Base-by-base conservation (phyloP, 2,329 filamentous ascomycete species). In the Penicillium aurantiogriseum region DNA sequence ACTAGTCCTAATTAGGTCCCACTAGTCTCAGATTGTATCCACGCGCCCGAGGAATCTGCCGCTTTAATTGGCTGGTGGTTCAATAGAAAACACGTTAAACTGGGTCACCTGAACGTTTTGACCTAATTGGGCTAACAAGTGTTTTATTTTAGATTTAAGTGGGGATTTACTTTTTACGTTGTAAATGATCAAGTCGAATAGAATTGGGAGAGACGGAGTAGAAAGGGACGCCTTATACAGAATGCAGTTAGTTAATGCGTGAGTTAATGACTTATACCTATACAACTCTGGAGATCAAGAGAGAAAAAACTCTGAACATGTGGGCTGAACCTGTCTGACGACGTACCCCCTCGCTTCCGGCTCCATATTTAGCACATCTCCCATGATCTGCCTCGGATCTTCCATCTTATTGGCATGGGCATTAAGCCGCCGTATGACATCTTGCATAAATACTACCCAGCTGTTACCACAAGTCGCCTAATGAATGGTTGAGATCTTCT, bases 311-410 rank as follows among this genome's bases (percentile, higher is more conserved):
- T 53, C 29, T 53, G 19, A 39, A n/a, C 11, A 15, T 29, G 48
- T 51, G 53, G 51, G 35, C 35, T 47, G 15, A 39, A 50, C 50
- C 31, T 25, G 49, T 33, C 23, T 51, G 46, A 38, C 52, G n/a
- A 54, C n/a, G 25, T 54, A 39, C 42, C 49, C 54, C 54, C 54
- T 57, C 54, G 54, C 54, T 47, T 53, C 43, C 43, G 21, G 52
- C 15, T 40, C 54, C 54, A 57, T 47, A 57, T 53, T 57, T 57
- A 57, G 54, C 36, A 56, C 40, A 33, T 49, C 39, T 25, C 36
- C 31, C 21, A 42, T 46, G 54, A 57, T 57, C 54, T 47, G 46
- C 53, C 39, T 46, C 27, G 23, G 49, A 56, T 53, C 54, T 42
- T 19, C 51, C 55, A 45, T 44, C 11, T 36, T 19, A 52, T 52